Evolutionary conservation across 2,329 filamentous ascomycete species (phyloP).

Genomic region (Apiospora phragmitis): DNA sequence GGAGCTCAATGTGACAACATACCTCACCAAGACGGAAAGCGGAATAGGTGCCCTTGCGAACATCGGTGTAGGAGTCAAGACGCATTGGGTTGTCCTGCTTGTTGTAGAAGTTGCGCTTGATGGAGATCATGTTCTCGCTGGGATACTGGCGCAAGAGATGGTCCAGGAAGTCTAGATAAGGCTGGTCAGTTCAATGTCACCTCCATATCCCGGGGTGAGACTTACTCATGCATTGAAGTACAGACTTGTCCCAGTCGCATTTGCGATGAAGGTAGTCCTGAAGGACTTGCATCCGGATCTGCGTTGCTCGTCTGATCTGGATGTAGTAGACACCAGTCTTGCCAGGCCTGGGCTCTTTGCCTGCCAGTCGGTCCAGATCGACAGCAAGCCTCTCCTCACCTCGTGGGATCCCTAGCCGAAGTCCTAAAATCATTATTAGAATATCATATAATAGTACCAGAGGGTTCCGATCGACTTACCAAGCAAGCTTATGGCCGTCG

Average conservation of each 20-base stretch:
- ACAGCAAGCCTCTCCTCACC: slow-evolving; percentile 59
- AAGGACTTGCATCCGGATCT: slow-evolving; percentile 67
- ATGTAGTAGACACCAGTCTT: slow-evolving; percentile 54
- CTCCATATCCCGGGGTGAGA: slow-evolving; percentile 15
- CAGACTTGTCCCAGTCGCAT: slow-evolving; percentile 61
- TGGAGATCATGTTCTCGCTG: slow-evolving; percentile 62
- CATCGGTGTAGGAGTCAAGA: slow-evolving; percentile 69
- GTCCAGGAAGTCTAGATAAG: slow-evolving; percentile 70
- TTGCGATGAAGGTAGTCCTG: slow-evolving; percentile 64
- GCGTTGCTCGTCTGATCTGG: slow-evolving; percentile 63
- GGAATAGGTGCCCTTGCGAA: slow-evolving; percentile 86
- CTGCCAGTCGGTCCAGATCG: slow-evolving; percentile 61
- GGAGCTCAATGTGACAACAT: slow-evolving; percentile 15
- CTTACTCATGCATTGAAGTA: slow-evolving; percentile 76
- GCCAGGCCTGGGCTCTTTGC: slow-evolving; percentile 31
- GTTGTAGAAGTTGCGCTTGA: slow-evolving; percentile 84
- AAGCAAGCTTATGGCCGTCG: slow-evolving; percentile 84
- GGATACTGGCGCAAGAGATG: slow-evolving; percentile 84
- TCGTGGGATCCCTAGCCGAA: slow-evolving; percentile 38
- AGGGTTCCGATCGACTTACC: slow-evolving; percentile 54
- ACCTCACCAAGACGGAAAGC: slow-evolving; percentile 76
- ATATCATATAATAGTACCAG: background rate
- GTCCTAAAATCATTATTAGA: slow-evolving; percentile 29
- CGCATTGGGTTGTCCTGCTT: slow-evolving; percentile 45
- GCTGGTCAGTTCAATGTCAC: slow-evolving; percentile 11